A percentile compares a stretch with the other conserved stretches of the same genome.
phyloP scores from a whole-genome alignment of 495 filamentous ascomycete genomes.

The Aspergillus panamensis region DNA sequence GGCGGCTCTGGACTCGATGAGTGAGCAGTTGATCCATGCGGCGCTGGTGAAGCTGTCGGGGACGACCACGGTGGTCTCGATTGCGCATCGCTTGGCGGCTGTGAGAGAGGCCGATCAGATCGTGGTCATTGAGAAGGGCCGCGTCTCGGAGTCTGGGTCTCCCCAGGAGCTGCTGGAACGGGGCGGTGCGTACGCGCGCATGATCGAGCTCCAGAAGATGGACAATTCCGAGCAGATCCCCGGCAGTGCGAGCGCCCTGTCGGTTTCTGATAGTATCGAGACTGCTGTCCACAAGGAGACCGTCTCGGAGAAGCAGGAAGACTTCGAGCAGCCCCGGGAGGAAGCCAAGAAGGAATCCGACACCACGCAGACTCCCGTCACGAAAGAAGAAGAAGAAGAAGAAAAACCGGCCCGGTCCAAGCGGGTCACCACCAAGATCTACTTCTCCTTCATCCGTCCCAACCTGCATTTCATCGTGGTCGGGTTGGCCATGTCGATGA shows the following conservation, averaged over 20 bases:
- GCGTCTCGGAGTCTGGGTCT: slow-evolving; percentile 30
- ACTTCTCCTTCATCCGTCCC: not conserved
- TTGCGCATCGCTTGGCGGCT: slow-evolving; percentile 48
- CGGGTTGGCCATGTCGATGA: not conserved
- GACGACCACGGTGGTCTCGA: slow-evolving; percentile 37
- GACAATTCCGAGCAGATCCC: no score
- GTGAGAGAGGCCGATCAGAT: slow-evolving; percentile 37
- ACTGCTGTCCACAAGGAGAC: no score
- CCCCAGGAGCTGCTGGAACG: slow-evolving; percentile 37
- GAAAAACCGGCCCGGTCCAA: no score
- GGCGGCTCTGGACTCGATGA: slow-evolving; percentile 51
- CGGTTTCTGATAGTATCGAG: no score
- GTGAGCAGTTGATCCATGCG: slow-evolving; percentile 67
- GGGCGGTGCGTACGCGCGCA: not conserved
- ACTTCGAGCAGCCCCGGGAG: no score
- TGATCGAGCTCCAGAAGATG: no score
- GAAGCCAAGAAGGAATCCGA: no score
- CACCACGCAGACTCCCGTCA: no score
- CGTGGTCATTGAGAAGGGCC: slow-evolving; percentile 28
- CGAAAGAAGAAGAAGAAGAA: no score
- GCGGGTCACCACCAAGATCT: not conserved
- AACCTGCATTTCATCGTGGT: not conserved
- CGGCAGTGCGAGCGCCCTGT: no score
- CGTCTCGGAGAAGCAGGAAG: no score
- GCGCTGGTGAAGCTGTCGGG: slow-evolving; percentile 46